A percentile compares a stretch with the other conserved stretches of the same genome.
phyloP scores from a whole-genome alignment of 2,329 filamentous ascomycete genomes.

The Seiridium unicorne region DNA sequence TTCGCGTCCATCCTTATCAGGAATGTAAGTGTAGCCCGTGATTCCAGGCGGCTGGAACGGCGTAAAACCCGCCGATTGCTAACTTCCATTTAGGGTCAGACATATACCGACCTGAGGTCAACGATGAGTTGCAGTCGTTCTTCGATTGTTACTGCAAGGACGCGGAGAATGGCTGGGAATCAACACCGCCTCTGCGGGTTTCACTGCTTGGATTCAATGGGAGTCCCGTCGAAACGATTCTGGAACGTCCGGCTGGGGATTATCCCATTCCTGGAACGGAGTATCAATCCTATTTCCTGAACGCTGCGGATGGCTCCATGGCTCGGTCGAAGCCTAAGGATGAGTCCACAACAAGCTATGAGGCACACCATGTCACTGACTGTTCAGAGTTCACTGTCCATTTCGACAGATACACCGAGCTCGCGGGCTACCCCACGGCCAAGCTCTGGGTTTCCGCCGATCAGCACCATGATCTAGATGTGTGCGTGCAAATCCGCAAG shows the following conservation, averaged over 20 bases:
- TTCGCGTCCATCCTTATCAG: conserved; percentile 4
- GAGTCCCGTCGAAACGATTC: not conserved
- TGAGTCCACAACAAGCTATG: not conserved
- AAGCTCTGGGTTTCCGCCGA: conserved; percentile 14
- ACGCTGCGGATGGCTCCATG: not conserved
- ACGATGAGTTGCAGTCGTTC: conserved; percentile 19
- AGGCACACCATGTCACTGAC: not conserved
- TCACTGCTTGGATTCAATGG: conserved; percentile 5
- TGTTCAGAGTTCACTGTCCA: conserved; percentile 3
- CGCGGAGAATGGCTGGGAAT: conserved; percentile 15
- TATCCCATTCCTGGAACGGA: not conserved
- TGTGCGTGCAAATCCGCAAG: conserved; percentile 21
- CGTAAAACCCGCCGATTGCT: not conserved
- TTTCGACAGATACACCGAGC: conserved; percentile 5
- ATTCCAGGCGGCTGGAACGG: too few species aligned
- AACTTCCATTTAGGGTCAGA: conserved; percentile 11
- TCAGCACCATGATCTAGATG: conserved; percentile 17
- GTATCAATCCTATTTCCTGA: not conserved
- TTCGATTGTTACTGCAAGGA: conserved; percentile 18
- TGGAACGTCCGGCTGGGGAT: not conserved
- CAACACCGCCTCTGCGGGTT: conserved; percentile 12
- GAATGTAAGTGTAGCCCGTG: not conserved
- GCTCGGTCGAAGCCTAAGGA: not conserved
- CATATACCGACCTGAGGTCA: conserved; percentile 18
- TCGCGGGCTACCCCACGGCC: conserved; percentile 5